A percentile compares a stretch with the other conserved stretches of the same genome.
Evolutionary conservation across 805 yeast species (phyloP).

Genomic region (Clavispora vitiphila): DNA sequence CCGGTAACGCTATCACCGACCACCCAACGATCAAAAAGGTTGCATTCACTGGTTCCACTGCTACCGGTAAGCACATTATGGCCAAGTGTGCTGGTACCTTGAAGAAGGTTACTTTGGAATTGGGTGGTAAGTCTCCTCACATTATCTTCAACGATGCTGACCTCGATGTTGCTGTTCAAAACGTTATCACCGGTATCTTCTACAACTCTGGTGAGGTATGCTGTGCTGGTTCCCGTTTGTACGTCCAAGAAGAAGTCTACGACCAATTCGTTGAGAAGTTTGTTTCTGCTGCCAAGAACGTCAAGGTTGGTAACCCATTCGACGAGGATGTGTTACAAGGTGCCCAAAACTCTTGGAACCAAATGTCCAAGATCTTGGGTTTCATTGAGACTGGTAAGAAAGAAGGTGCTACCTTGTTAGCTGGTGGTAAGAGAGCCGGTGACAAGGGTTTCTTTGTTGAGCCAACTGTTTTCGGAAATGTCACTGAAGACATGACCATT

Average conservation of each 20-base stretch:
- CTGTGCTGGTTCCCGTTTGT: conserved; percentile 89
- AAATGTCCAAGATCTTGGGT: conserved; percentile 69
- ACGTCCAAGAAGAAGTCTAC: conserved; percentile 80
- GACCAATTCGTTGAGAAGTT: conserved; percentile 67
- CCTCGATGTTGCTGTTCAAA: conserved; percentile 66
- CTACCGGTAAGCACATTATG: conserved; percentile 81
- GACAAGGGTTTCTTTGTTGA: conserved; percentile 64
- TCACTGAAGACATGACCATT: conserved; percentile 64
- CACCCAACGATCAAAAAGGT: conserved; percentile 84
- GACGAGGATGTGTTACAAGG: conserved; percentile 78
- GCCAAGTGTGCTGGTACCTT: conserved; percentile 70
- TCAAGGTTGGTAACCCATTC: conserved; percentile 82
- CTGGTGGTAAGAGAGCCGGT: conserved; percentile 60
- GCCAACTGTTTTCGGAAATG: conserved; percentile 87
- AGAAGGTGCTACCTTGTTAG: conserved; percentile 78
- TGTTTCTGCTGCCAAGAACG: conserved; percentile 44
- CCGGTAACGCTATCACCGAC: conserved; percentile 73
- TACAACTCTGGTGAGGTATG: conserved; percentile 96
- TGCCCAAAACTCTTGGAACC: conserved; percentile 82
- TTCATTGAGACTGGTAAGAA: conserved; percentile 73
- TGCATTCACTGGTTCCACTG: conserved; percentile 95
- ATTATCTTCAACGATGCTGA: conserved; percentile 84
- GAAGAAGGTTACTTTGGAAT: conserved; percentile 89
- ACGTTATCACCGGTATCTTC: conserved; percentile 78
- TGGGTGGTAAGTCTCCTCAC: conserved; percentile 96